A percentile compares a stretch with the other conserved stretches of the same genome.
Evolutionary conservation across 176 grass and related monocot species (phyloP).

Genomic region (Ensete glaucum): DNA sequence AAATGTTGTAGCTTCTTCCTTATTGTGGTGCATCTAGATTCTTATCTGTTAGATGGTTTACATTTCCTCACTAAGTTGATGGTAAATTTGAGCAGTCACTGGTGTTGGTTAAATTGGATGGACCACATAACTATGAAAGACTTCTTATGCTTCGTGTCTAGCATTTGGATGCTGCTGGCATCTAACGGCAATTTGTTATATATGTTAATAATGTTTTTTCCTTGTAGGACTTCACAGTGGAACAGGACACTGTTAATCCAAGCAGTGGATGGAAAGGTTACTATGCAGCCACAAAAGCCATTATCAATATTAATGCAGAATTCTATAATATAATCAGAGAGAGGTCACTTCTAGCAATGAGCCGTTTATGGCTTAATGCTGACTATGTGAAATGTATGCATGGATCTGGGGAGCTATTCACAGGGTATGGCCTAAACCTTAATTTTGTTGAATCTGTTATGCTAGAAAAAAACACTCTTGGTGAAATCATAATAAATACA

Average conservation of each 20-base stretch:
- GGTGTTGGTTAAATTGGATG: too few species aligned
- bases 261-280: conserved; percentile 91
- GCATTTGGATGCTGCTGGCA: neutral
- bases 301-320: conserved; percentile 72
- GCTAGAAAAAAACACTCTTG: too few species aligned
- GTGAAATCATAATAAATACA: neutral
- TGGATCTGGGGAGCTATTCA: conserved; percentile 63
- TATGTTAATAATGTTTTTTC: neutral
- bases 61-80: too few species aligned
- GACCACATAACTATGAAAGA: too few species aligned
- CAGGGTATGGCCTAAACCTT: conserved; percentile 43
- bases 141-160: neutral
- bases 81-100: too few species aligned
- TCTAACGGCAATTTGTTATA: neutral
- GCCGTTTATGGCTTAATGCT: conserved; percentile 78
- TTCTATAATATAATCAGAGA: conserved; percentile 96
- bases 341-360: conserved; percentile 69
- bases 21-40: too few species aligned
- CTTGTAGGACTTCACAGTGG: conserved; percentile 76
- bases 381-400: conserved; percentile 85
- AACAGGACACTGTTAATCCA: conserved; percentile 61
- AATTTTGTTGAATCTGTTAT: neutral
- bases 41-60: too few species aligned
- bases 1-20: too few species aligned
- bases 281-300: conserved; percentile 85